A percentile compares a stretch with the other conserved stretches of the same genome.
phyloP scores from a whole-genome alignment of 441 rosid genomes.

The Omphalea diandra region DNA sequence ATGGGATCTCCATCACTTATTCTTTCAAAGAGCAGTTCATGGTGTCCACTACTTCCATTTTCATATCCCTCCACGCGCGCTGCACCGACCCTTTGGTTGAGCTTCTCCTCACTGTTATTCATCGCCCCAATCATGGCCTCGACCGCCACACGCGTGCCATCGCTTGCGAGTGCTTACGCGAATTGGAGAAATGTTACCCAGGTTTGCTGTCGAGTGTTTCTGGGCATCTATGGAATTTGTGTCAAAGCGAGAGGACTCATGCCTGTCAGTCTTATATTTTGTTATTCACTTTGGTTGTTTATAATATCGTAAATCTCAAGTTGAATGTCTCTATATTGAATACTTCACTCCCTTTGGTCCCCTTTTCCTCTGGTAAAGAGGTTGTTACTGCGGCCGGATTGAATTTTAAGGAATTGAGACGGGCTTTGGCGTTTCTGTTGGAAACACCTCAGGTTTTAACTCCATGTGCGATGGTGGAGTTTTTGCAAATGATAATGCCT shows the following conservation, averaged over 20 bases:
- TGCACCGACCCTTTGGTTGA: conserved; percentile 60
- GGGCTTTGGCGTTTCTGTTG: conserved; percentile 79
- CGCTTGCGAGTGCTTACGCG: conserved; percentile 86
- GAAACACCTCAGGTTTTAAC: conserved; percentile 79
- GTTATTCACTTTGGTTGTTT: conserved; percentile 57
- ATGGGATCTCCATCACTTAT: conserved; percentile 44
- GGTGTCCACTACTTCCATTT: conserved; percentile 65
- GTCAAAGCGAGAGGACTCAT: conserved; percentile 89
- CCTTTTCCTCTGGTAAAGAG: conserved; percentile 47
- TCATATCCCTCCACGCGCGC: conserved; percentile 46
- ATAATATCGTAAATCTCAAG: conserved; percentile 53
- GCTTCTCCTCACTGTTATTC: conserved; percentile 63
- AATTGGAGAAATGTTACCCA: conserved; percentile 70
- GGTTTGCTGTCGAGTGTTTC: conserved; percentile 70
- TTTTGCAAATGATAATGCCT: conserved; percentile 77
- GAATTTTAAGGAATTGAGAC: conserved; percentile 83
- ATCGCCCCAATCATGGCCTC: conserved; percentile 82
- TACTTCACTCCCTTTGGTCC: conserved; percentile 73
- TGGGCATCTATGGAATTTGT: conserved; percentile 82
- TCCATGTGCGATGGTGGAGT: conserved; percentile 80
- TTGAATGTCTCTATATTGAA: conserved; percentile 60
- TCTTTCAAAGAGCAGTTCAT: conserved; percentile 75
- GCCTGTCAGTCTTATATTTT: conserved; percentile 77
- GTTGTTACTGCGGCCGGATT: conserved; percentile 44
- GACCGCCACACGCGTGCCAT: conserved; percentile 82